Evolutionary conservation across 1,284 basidiomycete genomes (phyloP).

Genomic region (Ceratobasidium sp.): DNA sequence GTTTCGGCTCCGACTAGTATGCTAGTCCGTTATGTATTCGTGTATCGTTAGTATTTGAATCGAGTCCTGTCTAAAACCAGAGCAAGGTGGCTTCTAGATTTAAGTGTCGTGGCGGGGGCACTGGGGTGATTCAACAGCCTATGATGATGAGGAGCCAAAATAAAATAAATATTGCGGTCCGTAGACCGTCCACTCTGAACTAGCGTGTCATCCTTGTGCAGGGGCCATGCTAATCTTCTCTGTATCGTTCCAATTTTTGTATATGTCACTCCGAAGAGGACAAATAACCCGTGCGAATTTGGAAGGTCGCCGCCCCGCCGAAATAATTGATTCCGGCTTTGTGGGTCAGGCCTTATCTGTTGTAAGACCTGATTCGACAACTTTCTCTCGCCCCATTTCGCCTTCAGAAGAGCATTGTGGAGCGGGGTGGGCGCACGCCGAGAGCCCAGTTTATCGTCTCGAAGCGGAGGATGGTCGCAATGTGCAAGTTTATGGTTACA

Average conservation of each 20-base stretch:
- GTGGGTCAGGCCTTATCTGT: conserved; percentile 21
- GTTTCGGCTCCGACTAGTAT: background rate
- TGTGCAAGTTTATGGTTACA: conserved; percentile 25
- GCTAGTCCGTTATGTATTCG: background rate
- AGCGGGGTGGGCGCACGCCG: too few relatives aligned
- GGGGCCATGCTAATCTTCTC: too few relatives aligned
- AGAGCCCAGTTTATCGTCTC: too few relatives aligned
- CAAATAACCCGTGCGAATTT: background rate
- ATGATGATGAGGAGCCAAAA: background rate
- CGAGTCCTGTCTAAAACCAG: background rate
- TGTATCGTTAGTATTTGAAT: conserved; percentile 8
- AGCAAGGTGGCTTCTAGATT: background rate
- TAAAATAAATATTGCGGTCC: too few relatives aligned
- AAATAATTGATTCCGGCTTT: conserved; percentile 38
- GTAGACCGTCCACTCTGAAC: too few relatives aligned
- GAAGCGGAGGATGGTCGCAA: background rate
- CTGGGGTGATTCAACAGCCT: background rate
- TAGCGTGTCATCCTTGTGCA: too few relatives aligned
- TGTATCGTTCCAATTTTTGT: too few relatives aligned
- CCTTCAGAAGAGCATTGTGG: too few relatives aligned
- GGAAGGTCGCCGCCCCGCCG: background rate
- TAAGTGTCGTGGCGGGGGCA: background rate
- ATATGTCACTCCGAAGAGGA: too few relatives aligned
- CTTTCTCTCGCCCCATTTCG: too few relatives aligned
- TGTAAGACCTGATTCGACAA: too few relatives aligned